Evolutionary conservation across 78 protist genomes (phyloP).

Genomic region (Anaeramoeba flamelloides): DNA sequence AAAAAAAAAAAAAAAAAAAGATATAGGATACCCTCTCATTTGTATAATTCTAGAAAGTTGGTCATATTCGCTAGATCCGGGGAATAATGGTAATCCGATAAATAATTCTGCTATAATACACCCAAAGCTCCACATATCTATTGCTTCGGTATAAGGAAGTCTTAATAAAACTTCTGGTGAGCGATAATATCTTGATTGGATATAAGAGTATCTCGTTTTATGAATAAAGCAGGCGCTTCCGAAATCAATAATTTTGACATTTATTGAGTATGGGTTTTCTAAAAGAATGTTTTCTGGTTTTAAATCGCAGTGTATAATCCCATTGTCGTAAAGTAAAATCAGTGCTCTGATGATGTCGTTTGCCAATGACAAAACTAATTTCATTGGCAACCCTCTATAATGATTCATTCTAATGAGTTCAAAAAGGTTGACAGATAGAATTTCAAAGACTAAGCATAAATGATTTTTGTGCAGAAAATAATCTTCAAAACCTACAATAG

Average conservation of each 20-base stretch:
- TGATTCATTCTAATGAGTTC: background rate
- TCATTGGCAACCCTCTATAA: background rate
- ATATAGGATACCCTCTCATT: background rate
- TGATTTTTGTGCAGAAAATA: background rate
- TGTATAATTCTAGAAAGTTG: background rate
- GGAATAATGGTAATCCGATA: background rate
- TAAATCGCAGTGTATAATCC: background rate
- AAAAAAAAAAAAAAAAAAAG: background rate
- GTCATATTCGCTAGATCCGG: background rate
- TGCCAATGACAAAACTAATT: background rate
- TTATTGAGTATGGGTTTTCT: background rate
- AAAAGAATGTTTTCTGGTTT: background rate
- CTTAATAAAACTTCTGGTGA: background rate
- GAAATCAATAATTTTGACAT: background rate
- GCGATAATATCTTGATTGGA: background rate
- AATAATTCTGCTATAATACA: background rate
- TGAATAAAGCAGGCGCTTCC: background rate
- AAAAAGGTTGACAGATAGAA: background rate
- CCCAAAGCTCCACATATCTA: background rate
- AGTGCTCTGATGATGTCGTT: background rate
- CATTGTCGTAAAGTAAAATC: background rate
- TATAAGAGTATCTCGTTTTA: background rate
- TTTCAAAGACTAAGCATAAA: background rate
- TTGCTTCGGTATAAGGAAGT: background rate
- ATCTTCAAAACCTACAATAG: too few relatives aligned